Conservation (phyloP, 352 stramenopile genomes). For the Phytophthora ohioensis region DNA sequence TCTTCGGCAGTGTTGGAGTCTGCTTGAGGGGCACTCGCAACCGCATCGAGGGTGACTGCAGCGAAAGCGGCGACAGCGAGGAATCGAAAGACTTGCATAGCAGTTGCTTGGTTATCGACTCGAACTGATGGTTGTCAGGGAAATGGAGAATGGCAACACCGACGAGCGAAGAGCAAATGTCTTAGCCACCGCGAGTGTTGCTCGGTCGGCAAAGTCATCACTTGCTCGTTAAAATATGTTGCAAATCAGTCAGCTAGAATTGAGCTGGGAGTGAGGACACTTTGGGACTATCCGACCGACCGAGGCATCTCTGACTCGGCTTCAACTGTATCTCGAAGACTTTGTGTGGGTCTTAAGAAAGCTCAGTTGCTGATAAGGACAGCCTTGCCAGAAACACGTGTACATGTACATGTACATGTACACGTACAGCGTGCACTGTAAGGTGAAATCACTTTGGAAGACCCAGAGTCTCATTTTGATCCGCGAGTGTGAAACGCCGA, state of each 20-base stretch:
- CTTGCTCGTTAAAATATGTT: conserved; percentile 7
- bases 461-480: neutral
- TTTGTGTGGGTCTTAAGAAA: conserved; percentile 13
- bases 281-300: conserved; percentile 18
- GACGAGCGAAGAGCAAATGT: neutral
- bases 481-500: neutral
- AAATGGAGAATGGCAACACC: neutral
- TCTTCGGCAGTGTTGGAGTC: conserved; percentile 24
- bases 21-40: conserved; percentile 8
- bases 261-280: conserved; percentile 6
- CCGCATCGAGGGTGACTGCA: conserved; percentile 11
- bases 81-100: conserved; percentile 27
- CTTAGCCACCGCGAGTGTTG: neutral
- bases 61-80: conserved; percentile 13
- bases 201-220: conserved; percentile 2
- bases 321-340: conserved; percentile 27
- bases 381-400: neutral
- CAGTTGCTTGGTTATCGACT: conserved; percentile 7
- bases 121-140: conserved; percentile 6
- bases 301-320: conserved; percentile 11
- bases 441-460: too few species aligned
- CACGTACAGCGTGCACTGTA: neutral
- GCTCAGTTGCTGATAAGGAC: conserved; percentile 16
- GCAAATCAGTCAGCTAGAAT: conserved; percentile 16
- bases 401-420: neutral